phyloP scores from a whole-genome alignment of 441 rosid species.

The Mallotus repandus region DNA sequence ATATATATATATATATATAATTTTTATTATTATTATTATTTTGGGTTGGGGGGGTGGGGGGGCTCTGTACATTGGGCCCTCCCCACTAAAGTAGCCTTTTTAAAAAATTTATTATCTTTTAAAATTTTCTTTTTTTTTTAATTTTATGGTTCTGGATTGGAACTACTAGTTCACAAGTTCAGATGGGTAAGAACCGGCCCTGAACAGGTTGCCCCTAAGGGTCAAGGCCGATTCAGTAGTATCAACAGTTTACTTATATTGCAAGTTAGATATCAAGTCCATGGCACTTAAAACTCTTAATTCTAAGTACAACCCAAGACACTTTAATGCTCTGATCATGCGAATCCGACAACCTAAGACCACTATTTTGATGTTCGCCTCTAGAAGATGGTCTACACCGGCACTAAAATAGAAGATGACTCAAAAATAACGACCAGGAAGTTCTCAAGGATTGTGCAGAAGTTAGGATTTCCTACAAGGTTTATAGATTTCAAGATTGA shows the following conservation, averaged over 20 bases:
- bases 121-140: no score
- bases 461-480: slow-evolving; percentile 62
- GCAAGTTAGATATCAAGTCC: slow-evolving; percentile 81
- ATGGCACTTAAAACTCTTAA: slow-evolving; percentile 85
- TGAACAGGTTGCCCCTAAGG: no score
- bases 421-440: slow-evolving; percentile 65
- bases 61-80: no score
- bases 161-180: no score
- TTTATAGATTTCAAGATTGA: slow-evolving; percentile 74
- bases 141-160: no score
- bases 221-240: slow-evolving; percentile 31
- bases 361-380: slow-evolving; percentile 69
- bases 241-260: slow-evolving; percentile 79
- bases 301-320: slow-evolving; percentile 88
- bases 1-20: no score
- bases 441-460: slow-evolving; percentile 67
- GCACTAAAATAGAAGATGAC: slow-evolving; percentile 53
- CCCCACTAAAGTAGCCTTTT: no score
- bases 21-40: no score
- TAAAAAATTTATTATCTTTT: no score
- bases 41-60: no score
- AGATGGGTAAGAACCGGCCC: no score
- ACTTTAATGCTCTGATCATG: slow-evolving; percentile 79
- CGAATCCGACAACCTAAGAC: slow-evolving; percentile 70
- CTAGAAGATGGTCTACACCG: slow-evolving; percentile 78